Conservation (phyloP, 345 rosid genomes). For the Salix viminalis region DNA sequence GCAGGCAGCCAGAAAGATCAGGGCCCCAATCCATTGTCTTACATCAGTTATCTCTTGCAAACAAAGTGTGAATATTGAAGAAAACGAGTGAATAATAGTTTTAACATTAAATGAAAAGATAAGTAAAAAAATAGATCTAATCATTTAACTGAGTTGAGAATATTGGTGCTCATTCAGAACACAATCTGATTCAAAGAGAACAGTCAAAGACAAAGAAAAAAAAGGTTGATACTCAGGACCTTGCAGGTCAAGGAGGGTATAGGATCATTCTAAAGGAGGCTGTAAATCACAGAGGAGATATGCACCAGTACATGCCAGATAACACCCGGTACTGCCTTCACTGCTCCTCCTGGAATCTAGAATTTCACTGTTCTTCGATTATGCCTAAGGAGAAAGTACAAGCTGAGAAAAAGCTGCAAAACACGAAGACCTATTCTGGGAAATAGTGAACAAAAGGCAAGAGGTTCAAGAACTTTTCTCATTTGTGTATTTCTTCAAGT, state of each 20-base stretch:
- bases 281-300: not conserved
- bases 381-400: not conserved
- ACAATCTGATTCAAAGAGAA: not conserved
- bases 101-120: not conserved
- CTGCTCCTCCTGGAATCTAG: not conserved
- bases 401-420: not conserved
- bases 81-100: constrained; percentile 6
- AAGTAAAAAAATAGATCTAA: not conserved
- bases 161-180: constrained; percentile 7
- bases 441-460: not conserved
- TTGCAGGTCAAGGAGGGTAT: not conserved
- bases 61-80: constrained; percentile 12
- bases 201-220: not conserved
- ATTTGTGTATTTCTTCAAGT: constrained; percentile 2
- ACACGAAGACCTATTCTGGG: not conserved
- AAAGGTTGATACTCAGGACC: not conserved
- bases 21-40: not conserved
- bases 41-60: constrained; percentile 17
- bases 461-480: constrained; percentile 3
- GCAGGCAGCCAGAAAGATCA: not conserved
- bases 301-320: not conserved
- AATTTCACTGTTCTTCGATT: not conserved
- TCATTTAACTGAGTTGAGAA: not conserved
- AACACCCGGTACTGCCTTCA: not conserved
- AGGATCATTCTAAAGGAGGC: not conserved